These are phyloP conservation scores for Aureobasidium uvarum DNA, from an alignment of 2,329 filamentous ascomycete genomes.

Conservation along the genomic window DNA sequence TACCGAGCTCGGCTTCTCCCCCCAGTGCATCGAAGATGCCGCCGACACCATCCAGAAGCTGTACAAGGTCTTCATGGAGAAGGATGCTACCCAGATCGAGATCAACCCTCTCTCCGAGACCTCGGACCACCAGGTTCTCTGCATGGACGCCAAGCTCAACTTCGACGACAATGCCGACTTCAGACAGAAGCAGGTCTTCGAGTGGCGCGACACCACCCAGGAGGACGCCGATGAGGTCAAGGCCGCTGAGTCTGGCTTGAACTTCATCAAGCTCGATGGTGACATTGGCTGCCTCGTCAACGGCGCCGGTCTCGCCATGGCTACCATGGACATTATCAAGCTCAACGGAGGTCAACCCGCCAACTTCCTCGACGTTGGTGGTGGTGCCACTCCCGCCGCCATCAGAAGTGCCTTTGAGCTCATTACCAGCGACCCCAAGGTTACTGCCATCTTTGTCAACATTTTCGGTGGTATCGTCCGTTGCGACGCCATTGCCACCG, in stretches of 20 bases:
- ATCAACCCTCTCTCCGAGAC: constrained; percentile 99
- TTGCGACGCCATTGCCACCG: constrained; percentile 95
- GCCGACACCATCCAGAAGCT: constrained; percentile 98
- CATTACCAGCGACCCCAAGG: constrained; percentile 97
- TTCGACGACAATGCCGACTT: constrained; percentile 99
- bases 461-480: constrained; percentile 99
- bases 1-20: constrained; percentile 90
- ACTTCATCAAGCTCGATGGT: constrained; percentile 99
- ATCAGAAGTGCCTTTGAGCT: constrained; percentile 98
- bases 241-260: constrained; percentile 87
- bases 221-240: constrained; percentile 98
- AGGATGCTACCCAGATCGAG: constrained; percentile 98
- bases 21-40: constrained; percentile 94
- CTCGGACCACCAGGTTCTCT: constrained; percentile 94
- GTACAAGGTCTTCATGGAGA: constrained; percentile 98
- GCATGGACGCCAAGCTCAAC: constrained; percentile 98
- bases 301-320: constrained; percentile 98
- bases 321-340: constrained; percentile 99
- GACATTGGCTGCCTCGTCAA: constrained; percentile 99
- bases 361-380: constrained; percentile 98
- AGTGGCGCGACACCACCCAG: constrained; percentile 89
- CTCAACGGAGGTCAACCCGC: constrained; percentile 93
- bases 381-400: constrained; percentile 92
- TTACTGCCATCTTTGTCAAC: constrained; percentile 99
- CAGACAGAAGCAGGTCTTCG: constrained; percentile 95